These are phyloP conservation scores for Cucurbita maxima DNA, from an alignment of 306 rosid genomes.

Conservation along the genomic window DNA sequence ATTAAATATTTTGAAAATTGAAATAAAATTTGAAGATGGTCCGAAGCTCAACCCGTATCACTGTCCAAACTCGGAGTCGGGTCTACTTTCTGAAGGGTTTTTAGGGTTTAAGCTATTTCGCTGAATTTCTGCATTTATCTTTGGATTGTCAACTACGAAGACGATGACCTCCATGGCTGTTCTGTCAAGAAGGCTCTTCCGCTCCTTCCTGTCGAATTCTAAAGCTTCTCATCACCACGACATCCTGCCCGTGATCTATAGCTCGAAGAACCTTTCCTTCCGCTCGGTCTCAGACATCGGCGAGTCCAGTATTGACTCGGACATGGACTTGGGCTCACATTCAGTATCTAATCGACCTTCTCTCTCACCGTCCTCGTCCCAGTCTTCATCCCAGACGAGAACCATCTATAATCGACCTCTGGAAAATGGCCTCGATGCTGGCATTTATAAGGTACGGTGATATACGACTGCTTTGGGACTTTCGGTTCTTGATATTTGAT, in stretches of 20 bases:
- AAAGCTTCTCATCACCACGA: not conserved
- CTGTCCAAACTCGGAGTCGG: not conserved
- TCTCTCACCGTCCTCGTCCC: slow-evolving; percentile 12
- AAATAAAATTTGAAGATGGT: not conserved
- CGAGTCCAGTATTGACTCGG: slow-evolving; percentile 5
- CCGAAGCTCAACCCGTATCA: not conserved
- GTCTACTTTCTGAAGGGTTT: not conserved
- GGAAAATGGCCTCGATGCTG: slow-evolving; percentile 63
- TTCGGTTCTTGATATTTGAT: not conserved
- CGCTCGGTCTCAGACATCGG: slow-evolving; percentile 18
- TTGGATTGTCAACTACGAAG: slow-evolving; percentile 15
- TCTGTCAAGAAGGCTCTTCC: slow-evolving; percentile 36
- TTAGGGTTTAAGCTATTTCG: slow-evolving; percentile 31
- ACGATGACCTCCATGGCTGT: slow-evolving; percentile 27
- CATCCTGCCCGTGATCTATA: slow-evolving; percentile 15
- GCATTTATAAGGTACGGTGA: slow-evolving; percentile 51
- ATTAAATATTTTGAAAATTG: too few species aligned
- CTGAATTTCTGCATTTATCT: not conserved
- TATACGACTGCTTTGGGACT: not conserved
- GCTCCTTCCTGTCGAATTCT: slow-evolving; percentile 25
- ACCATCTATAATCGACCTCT: slow-evolving; percentile 24
- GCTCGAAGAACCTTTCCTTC: slow-evolving; percentile 19
- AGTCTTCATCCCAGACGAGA: not conserved
- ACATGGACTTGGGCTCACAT: not conserved
- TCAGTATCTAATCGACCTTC: slow-evolving; percentile 3